These are phyloP conservation scores for Pisolithus tinctorius DNA, from an alignment of 768 basidiomycete genomes.

Conservation along the genomic window DNA sequence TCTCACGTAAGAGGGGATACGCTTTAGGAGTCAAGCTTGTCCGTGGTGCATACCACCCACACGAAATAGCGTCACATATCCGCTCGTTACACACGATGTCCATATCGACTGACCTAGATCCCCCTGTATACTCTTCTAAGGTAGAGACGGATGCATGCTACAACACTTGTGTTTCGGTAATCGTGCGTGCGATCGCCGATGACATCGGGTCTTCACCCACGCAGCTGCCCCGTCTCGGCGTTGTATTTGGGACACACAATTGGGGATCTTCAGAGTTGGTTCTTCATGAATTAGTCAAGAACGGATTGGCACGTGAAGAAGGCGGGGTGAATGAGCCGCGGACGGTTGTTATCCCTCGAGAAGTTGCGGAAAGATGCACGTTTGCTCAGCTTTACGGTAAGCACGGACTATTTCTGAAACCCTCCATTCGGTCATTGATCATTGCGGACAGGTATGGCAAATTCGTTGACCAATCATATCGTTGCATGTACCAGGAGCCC, in stretches of 20 bases:
- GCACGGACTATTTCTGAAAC: constrained; percentile 11
- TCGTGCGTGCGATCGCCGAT: constrained; percentile 50
- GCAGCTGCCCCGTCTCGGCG: constrained; percentile 36
- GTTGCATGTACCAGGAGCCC: constrained; percentile 43
- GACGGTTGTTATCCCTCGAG: constrained; percentile 37
- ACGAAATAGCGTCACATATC: constrained; percentile 51
- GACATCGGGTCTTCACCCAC: constrained; percentile 33
- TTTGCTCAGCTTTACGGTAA: constrained; percentile 82
- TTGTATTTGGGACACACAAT: constrained; percentile 88
- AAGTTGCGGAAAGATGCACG: constrained; percentile 58
- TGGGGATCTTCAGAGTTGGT: constrained; percentile 58
- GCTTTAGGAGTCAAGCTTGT: constrained; percentile 88
- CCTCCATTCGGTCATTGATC: background rate
- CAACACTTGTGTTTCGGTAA: constrained; percentile 50
- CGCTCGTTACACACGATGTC: constrained; percentile 28
- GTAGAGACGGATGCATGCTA: constrained; percentile 70
- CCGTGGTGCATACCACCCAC: constrained; percentile 84
- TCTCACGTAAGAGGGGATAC: constrained; percentile 61
- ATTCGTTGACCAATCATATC: constrained; percentile 69
- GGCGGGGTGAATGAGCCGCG: constrained; percentile 6
- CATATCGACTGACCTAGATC: constrained; percentile 49
- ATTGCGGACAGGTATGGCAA: constrained; percentile 65
- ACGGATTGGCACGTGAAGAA: constrained; percentile 38
- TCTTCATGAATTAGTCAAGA: constrained; percentile 49
- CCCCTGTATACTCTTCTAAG: constrained; percentile 69